Evolutionary conservation across 139 green algal species (phyloP), one percentile per base, ranked within the genome.

Genomic region (Chlorella vulgaris): DNA sequence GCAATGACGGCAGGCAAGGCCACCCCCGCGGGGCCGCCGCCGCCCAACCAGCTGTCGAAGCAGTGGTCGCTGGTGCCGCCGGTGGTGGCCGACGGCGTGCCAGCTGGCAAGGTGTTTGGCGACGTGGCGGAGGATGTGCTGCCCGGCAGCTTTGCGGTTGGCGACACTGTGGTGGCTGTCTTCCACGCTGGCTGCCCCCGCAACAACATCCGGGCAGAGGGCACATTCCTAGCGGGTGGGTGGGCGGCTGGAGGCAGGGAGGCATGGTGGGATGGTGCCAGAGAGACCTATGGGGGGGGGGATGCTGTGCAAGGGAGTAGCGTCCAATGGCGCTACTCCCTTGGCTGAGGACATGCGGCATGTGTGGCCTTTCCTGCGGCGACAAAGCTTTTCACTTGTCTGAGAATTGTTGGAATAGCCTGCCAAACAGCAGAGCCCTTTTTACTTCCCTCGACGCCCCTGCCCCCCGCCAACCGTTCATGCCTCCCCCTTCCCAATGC

Each of bases 161-260:
- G 84, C 3, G 76, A 93, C 13, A 84, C 71, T 3, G 91, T 93
- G 7, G 67, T 50, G 35, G 92, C 76, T 1, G 81, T 84, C n/a
- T 97, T 97, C 83, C 88, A 93, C 74, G 89, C 89, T 1, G 90
- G 80, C 31, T 92, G 88, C 79, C 93, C 92, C 0, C 88, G 93
- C 60, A 97, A 97, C 81, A 91, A 94, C 83, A 76, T 96, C 35
- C 78, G 86, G 6, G 82, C 73, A 31, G 86, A 88, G 47, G 80
- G 84, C 38, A 95, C 88, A 7, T 97, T 97, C 84, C 74, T 95
- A 38, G 66, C 85, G 8, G 91, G 96, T 65, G 92, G 94, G 87
- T 73, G 82, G 18, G 74, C 76, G 58, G 61, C 61, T n/a, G n/a
- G n/a, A n/a, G n/a, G n/a, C n/a, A n/a, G n/a, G n/a, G 19, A 40